These are phyloP conservation scores for Oidiodendron maius DNA, from an alignment of 495 filamentous ascomycete genomes.

Conservation along the genomic window DNA sequence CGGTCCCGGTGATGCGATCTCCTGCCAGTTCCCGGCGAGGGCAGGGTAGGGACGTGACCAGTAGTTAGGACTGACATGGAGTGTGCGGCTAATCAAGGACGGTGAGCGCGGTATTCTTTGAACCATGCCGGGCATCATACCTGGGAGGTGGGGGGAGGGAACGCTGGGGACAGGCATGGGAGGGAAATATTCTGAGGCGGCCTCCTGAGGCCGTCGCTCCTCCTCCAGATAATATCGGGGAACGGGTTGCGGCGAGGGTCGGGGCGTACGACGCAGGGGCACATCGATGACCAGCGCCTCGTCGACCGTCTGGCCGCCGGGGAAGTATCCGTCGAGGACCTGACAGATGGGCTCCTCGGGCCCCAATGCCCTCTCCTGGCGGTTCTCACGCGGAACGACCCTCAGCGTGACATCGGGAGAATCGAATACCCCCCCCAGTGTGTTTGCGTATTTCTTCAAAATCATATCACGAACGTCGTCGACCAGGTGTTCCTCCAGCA, in stretches of 20 bases:
- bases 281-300: slow-evolving; percentile 92
- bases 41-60: slow-evolving; percentile 72
- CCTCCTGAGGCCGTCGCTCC: slow-evolving; percentile 62
- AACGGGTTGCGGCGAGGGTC: slow-evolving; percentile 55
- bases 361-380: slow-evolving; percentile 62
- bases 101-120: slow-evolving; percentile 22
- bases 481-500: slow-evolving; percentile 83
- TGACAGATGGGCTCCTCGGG: slow-evolving; percentile 82
- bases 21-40: slow-evolving; percentile 69
- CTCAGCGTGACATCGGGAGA: slow-evolving; percentile 76
- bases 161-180: slow-evolving; percentile 58
- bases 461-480: slow-evolving; percentile 94
- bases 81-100: slow-evolving; percentile 19
- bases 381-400: slow-evolving; percentile 42
- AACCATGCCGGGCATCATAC: slow-evolving; percentile 19
- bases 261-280: slow-evolving; percentile 73
- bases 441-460: slow-evolving; percentile 87
- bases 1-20: slow-evolving; percentile 39
- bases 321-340: slow-evolving; percentile 78
- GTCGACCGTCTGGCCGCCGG: slow-evolving; percentile 81
- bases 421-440: slow-evolving; percentile 81
- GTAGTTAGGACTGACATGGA: slow-evolving; percentile 77
- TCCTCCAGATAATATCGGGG: slow-evolving; percentile 63
- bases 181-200: slow-evolving; percentile 81
- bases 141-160: slow-evolving; percentile 35